Evolutionary conservation across 116 monocot species (phyloP).

Genomic region (Posidonia oceanica): DNA sequence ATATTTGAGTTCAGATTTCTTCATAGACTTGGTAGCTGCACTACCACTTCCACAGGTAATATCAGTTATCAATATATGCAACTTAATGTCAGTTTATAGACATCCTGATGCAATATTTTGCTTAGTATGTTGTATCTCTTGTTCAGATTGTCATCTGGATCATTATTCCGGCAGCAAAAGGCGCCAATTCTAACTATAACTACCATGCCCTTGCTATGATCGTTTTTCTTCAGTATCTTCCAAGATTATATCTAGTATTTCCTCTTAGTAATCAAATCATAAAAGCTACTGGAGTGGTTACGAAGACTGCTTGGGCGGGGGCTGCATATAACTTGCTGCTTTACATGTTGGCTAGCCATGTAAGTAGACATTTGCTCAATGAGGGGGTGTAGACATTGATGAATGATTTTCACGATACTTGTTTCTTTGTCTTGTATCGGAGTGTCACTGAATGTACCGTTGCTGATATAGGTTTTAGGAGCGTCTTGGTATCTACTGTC

Average conservation of each 20-base stretch:
- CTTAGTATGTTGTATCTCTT: constrained; percentile 1
- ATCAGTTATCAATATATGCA: background rate
- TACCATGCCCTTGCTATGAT: constrained; percentile 67
- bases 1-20: constrained; percentile 68
- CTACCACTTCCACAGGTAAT: constrained; percentile 89
- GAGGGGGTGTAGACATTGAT: background rate
- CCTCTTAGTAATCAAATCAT: constrained; percentile 79
- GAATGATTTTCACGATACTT: background rate
- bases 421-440: background rate
- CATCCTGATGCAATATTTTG: background rate
- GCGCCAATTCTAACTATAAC: constrained; percentile 39
- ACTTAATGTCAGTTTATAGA: background rate
- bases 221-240: constrained; percentile 85
- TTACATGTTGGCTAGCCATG: constrained; percentile 95
- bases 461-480: constrained; percentile 51
- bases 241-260: constrained; percentile 91
- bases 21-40: constrained; percentile 58
- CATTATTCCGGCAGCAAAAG: constrained; percentile 53
- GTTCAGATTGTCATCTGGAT: constrained; percentile 82
- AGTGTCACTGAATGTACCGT: background rate
- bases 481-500: constrained; percentile 81
- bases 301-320: constrained; percentile 93
- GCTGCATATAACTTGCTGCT: constrained; percentile 89
- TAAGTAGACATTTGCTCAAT: constrained; percentile 22
- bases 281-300: constrained; percentile 77